Base-by-base conservation (phyloP, 2,329 filamentous ascomycete species). In the Trichophyton schoenleinii region DNA sequence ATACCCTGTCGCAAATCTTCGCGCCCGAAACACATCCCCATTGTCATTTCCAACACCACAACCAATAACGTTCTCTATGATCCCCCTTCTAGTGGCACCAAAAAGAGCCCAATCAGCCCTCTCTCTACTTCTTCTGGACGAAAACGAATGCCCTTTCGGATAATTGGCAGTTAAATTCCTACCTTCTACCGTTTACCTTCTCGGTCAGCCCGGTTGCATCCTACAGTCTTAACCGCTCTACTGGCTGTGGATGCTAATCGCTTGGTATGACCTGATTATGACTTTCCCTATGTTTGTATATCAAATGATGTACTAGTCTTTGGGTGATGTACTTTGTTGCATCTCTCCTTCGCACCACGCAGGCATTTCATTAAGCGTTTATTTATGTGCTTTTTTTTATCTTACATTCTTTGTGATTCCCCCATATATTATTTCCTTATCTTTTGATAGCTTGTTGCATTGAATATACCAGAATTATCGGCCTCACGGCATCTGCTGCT, bases 31-130 rank as follows among this genome's bases (percentile, higher is more conserved):
- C 58, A 46, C 15, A 52, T 48, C 2, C 58, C 58, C 13, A 59
- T 59, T 48, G 42, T 59, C 18, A 48, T 59, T 44, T 55, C 52
- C 34, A 28, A 55, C 52, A 9, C 28, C 34, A 55, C 52, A 18
- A 55, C 52, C 52, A 55, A 55, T 15, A 55, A 55, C 15, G 20
- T 55, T 20, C 28, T 20, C 15, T 9, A 18, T 28, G 34, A 55
- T 3, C 18, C 52, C 34, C 13, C 15, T 7, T n/a, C 52, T 13
- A 28, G 28, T 4, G 34, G 28, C n/a, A 28, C 22, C 4, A 53
- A 55, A 15, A 55, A 55, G 20, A 9, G 11, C 15, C 34, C 13
- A 7, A 55, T 15, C 22, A 55, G 15, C 13, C 20, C 52, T 20
- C 11, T 53, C 9, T 34, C 34, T 38, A 38, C 8, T 13, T 38